These are phyloP conservation scores for Dioszegia hungarica DNA, from an alignment of 768 basidiomycete species.

Conservation along the genomic window DNA sequence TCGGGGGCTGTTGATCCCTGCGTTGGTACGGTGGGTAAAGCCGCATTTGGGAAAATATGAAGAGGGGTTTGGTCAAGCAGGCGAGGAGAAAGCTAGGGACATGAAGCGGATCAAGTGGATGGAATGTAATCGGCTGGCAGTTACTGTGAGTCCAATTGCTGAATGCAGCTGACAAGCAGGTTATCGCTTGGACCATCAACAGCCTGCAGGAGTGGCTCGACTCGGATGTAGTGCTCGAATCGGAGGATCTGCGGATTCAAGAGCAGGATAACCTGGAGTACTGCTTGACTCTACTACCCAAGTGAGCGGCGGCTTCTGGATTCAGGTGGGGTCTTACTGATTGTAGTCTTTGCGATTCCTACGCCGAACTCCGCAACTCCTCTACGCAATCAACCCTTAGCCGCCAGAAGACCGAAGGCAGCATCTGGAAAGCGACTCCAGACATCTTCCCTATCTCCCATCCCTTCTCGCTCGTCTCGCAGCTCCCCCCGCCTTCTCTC, in stretches of 20 bases:
- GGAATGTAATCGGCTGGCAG: slow-evolving; percentile 81
- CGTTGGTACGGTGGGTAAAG: slow-evolving; percentile 88
- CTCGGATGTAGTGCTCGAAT: slow-evolving; percentile 59
- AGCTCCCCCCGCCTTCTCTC: slow-evolving; percentile 54
- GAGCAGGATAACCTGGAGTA: slow-evolving; percentile 92
- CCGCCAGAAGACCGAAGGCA: slow-evolving; percentile 41
- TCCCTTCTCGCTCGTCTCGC: slow-evolving; percentile 75
- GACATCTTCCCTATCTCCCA: slow-evolving; percentile 90
- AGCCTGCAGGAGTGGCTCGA: slow-evolving; percentile 76
- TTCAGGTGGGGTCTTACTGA: neutral
- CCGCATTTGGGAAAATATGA: slow-evolving; percentile 90
- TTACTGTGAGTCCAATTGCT: slow-evolving; percentile 60
- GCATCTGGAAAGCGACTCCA: slow-evolving; percentile 59
- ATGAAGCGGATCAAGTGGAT: slow-evolving; percentile 78
- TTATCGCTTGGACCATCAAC: slow-evolving; percentile 64
- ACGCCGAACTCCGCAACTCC: slow-evolving; percentile 71
- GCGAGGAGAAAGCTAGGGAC: slow-evolving; percentile 63
- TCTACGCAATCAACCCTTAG: slow-evolving; percentile 67
- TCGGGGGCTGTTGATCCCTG: slow-evolving; percentile 73
- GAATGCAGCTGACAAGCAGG: slow-evolving; percentile 11
- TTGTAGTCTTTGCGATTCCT: slow-evolving; percentile 74
- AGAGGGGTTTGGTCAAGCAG: slow-evolving; percentile 53
- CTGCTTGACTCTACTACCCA: slow-evolving; percentile 73
- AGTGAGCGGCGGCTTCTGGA: slow-evolving; percentile 53
- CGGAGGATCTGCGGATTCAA: slow-evolving; percentile 62